Evolutionary conservation across 2,329 filamentous ascomycete species (phyloP).

Genomic region (Bipolaris sorokiniana): DNA sequence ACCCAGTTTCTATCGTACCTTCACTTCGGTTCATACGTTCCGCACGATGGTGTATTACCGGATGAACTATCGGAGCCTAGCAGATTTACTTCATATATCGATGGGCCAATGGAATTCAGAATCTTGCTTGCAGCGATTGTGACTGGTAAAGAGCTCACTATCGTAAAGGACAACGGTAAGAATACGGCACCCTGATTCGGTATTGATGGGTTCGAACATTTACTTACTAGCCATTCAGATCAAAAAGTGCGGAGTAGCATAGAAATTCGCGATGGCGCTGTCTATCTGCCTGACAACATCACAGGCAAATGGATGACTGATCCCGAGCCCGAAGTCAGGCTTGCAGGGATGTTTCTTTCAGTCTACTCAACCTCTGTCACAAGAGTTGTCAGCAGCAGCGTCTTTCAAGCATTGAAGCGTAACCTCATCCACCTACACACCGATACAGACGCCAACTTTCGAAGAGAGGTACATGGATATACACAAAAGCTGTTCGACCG

Average conservation of each 20-base stretch:
- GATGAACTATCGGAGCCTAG: conserved; percentile 15
- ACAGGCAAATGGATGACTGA: conserved; percentile 50
- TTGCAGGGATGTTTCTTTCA: conserved; percentile 81
- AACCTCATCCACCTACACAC: conserved; percentile 76
- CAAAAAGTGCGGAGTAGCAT: conserved; percentile 31
- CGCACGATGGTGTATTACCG: conserved; percentile 25
- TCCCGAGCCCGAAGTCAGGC: conserved; percentile 61
- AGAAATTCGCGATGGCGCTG: conserved; percentile 46
- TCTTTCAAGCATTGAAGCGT: conserved; percentile 67
- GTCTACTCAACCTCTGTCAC: conserved; percentile 77
- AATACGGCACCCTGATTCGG: too few species aligned
- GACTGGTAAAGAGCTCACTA: conserved; percentile 55
- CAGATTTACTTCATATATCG: conserved; percentile 15
- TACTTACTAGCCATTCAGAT: conserved; percentile 24
- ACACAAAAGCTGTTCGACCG: conserved; percentile 79
- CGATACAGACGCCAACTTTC: conserved; percentile 84
- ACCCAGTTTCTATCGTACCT: conserved; percentile 50
- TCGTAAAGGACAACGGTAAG: conserved; percentile 51
- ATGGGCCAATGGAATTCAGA: conserved; percentile 37
- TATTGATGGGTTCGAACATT: neutral
- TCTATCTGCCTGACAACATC: conserved; percentile 59
- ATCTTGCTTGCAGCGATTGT: conserved; percentile 51
- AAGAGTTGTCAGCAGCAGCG: conserved; percentile 68
- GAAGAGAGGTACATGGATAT: conserved; percentile 78
- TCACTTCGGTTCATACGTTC: conserved; percentile 41